phyloP scores from a whole-genome alignment of 768 basidiomycete genomes.

The Hygrocybe coccinea region DNA sequence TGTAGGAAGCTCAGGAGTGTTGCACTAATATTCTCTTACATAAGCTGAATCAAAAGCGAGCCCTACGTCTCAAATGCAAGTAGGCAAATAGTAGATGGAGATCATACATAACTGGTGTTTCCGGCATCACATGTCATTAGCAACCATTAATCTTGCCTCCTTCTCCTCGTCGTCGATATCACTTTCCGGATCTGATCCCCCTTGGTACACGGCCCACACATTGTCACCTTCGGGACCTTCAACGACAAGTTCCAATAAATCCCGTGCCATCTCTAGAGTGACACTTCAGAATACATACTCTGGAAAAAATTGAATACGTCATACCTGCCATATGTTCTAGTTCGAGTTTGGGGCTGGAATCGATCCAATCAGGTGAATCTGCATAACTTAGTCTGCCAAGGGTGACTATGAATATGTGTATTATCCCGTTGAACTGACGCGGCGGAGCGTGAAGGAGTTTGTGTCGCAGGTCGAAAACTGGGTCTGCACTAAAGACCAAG shows the following conservation, averaged over 20 bases:
- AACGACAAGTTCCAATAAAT: constrained; percentile 61
- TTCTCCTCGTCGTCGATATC: constrained; percentile 55
- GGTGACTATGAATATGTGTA: constrained; percentile 69
- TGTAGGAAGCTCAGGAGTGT: too few species aligned
- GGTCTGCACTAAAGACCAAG: constrained; percentile 48
- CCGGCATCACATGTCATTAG: background rate
- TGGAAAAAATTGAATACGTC: constrained; percentile 12
- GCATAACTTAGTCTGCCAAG: constrained; percentile 73
- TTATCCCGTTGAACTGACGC: constrained; percentile 56
- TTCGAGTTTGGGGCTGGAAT: constrained; percentile 33
- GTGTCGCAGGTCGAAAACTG: constrained; percentile 49
- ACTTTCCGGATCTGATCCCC: constrained; percentile 38
- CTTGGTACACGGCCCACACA: constrained; percentile 58
- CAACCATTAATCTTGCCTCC: constrained; percentile 43
- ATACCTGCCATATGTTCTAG: constrained; percentile 47
- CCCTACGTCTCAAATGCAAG: too few species aligned
- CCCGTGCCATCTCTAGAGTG: constrained; percentile 51
- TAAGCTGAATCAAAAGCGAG: background rate
- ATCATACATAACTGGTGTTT: too few species aligned
- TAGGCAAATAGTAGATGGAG: too few species aligned
- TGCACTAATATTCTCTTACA: too few species aligned
- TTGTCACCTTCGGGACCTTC: constrained; percentile 68
- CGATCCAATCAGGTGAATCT: constrained; percentile 59
- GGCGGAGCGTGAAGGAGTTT: constrained; percentile 53
- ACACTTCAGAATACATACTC: background rate